Evolutionary conservation across 352 stramenopile species (phyloP).

Genomic region (Halophytophthora polymorphica): DNA sequence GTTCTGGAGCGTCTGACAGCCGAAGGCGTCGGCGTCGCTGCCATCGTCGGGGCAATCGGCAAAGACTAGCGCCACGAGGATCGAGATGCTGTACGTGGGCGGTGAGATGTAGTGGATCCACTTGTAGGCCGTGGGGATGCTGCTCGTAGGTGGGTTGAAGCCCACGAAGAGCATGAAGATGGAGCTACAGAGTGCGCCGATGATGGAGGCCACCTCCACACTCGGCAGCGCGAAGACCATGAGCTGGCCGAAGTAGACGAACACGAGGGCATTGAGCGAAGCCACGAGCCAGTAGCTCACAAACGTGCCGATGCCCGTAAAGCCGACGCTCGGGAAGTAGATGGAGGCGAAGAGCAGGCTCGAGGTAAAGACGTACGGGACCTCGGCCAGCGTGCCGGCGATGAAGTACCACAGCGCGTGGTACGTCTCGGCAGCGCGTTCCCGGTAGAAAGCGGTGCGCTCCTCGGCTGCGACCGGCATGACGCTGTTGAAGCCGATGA

Average conservation of each 20-base stretch:
- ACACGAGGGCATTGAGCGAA: conserved; percentile 14
- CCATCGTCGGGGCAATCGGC: conserved; percentile 16
- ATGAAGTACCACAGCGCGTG: conserved; percentile 47
- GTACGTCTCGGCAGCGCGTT: conserved; percentile 77
- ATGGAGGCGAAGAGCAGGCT: conserved; percentile 26
- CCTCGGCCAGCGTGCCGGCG: conserved; percentile 30
- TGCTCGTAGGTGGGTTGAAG: conserved; percentile 22
- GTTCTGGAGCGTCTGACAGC: no score
- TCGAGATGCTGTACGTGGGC: conserved; percentile 18
- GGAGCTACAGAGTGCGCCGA: conserved; percentile 14
- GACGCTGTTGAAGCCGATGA: conserved; percentile 67
- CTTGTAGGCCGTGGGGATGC: conserved; percentile 24
- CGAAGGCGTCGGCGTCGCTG: background rate
- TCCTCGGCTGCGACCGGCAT: conserved; percentile 72
- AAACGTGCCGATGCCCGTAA: conserved; percentile 20
- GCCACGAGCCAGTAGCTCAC: conserved; percentile 20
- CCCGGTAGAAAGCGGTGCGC: conserved; percentile 85
- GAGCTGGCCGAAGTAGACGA: conserved; percentile 22
- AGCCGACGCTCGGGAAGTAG: conserved; percentile 30
- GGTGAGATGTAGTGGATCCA: conserved; percentile 29
- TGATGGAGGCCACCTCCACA: conserved; percentile 12
- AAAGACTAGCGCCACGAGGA: conserved; percentile 22
- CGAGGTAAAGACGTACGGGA: conserved; percentile 52
- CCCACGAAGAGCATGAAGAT: conserved; percentile 31
- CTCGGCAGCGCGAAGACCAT: conserved; percentile 19